A percentile compares a stretch with the other conserved stretches of the same genome.
phyloP scores from a whole-genome alignment of 1,284 basidiomycete genomes.

The Rhodotorula sp. region DNA sequence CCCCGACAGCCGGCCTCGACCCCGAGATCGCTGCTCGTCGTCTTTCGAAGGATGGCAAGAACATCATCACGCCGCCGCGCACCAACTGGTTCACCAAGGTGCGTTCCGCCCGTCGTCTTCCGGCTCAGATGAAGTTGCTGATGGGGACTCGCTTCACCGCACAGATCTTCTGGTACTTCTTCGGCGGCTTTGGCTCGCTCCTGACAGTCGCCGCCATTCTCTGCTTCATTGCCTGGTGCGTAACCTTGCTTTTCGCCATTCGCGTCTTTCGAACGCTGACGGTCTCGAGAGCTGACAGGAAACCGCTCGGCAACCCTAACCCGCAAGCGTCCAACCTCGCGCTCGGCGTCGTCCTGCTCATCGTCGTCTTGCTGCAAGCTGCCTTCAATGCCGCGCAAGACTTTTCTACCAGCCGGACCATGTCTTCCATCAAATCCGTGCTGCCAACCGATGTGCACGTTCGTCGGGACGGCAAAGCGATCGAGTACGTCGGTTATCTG shows the following conservation, averaged over 20 bases:
- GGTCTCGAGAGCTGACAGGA: slow-evolving; percentile 47
- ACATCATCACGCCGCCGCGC: slow-evolving; percentile 55
- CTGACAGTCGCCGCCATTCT: slow-evolving; percentile 57
- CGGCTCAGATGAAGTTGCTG: not conserved
- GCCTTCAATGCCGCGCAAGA: slow-evolving; percentile 56
- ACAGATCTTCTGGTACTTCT: slow-evolving; percentile 52
- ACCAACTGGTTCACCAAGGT: slow-evolving; percentile 3
- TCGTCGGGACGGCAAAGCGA: slow-evolving; percentile 49
- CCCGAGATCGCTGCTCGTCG: slow-evolving; percentile 52
- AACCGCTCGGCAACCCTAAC: slow-evolving; percentile 52
- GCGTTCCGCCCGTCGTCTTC: not conserved
- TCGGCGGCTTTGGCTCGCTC: slow-evolving; percentile 60
- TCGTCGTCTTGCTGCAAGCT: slow-evolving; percentile 54
- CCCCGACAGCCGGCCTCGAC: slow-evolving; percentile 55
- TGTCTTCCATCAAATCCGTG: slow-evolving; percentile 54
- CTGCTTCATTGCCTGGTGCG: slow-evolving; percentile 54
- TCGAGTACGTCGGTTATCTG: no score
- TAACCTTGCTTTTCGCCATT: slow-evolving; percentile 17
- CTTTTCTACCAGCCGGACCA: slow-evolving; percentile 51
- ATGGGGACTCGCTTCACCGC: not conserved
- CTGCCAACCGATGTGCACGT: slow-evolving; percentile 52
- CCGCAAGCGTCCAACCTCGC: slow-evolving; percentile 54
- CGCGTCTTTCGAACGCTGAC: not conserved
- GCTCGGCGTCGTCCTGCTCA: slow-evolving; percentile 52
- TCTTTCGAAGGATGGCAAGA: slow-evolving; percentile 53